A percentile compares a stretch with the other conserved stretches of the same genome.
These are phyloP conservation scores for Neurospora tetrasperma DNA, from an alignment of 495 filamentous ascomycete genomes.

Conservation along the genomic window DNA sequence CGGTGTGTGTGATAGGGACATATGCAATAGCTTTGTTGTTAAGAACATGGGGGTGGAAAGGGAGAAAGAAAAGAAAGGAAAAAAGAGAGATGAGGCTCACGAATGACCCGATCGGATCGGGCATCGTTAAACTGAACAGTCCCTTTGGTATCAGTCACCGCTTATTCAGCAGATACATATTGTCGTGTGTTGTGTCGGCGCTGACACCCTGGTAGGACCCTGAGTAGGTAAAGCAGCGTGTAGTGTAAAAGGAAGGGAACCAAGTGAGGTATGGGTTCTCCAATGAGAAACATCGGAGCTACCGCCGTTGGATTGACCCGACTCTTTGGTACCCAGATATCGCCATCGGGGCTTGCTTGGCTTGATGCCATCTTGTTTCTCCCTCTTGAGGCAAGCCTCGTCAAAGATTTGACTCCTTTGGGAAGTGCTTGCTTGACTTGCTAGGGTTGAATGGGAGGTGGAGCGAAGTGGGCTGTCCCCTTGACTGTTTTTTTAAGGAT, in stretches of 20 bases:
- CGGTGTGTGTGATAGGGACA: background rate
- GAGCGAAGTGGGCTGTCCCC: background rate
- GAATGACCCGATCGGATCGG: background rate
- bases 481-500: background rate
- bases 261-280: background rate
- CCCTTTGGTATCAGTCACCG: background rate
- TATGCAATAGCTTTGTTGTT: background rate
- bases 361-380: background rate
- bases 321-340: background rate
- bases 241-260: background rate
- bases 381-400: background rate
- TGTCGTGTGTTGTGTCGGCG: background rate
- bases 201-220: background rate
- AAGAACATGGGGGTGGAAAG: background rate
- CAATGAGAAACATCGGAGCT: background rate
- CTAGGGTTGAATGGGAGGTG: background rate
- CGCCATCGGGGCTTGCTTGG: background rate
- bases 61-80: background rate
- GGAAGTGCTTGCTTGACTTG: background rate
- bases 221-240: background rate
- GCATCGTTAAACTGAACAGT: background rate
- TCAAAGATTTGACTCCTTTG: background rate
- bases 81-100: background rate
- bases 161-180: background rate
- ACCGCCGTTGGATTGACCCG: background rate